Conservation (phyloP, 2,329 filamentous ascomycete genomes). For the Diaporthe longicolla region DNA sequence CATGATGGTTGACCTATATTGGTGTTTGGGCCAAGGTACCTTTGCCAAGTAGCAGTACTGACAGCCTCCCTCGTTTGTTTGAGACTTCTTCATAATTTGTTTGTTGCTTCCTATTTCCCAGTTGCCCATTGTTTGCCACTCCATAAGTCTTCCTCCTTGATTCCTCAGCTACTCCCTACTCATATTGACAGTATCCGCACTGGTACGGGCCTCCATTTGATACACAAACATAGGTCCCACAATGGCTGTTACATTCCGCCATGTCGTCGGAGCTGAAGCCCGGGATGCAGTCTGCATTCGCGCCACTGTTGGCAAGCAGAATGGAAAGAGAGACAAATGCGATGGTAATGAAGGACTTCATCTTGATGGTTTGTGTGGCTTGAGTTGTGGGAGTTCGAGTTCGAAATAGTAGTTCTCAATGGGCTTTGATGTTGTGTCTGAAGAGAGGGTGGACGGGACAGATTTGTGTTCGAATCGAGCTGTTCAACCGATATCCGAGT, state of each 20-base stretch:
- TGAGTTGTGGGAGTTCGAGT: background rate
- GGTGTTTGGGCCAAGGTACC: too few species aligned
- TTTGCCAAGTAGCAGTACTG: too few species aligned
- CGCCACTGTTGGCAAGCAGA: constrained; percentile 24
- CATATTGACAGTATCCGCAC: constrained; percentile 17
- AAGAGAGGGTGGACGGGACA: background rate
- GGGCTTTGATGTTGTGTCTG: background rate
- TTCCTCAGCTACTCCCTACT: too few species aligned
- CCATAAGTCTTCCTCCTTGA: background rate
- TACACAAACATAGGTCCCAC: constrained; percentile 30
- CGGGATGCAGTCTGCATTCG: constrained; percentile 28
- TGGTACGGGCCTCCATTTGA: constrained; percentile 23
- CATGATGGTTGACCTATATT: too few species aligned
- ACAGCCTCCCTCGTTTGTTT: too few species aligned
- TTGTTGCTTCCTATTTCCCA: too few species aligned
- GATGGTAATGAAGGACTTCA: constrained; percentile 24
- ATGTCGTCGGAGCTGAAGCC: constrained; percentile 11
- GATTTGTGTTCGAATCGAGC: background rate
- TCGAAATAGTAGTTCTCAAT: background rate
- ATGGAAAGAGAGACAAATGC: constrained; percentile 20
- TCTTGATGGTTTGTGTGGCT: background rate
- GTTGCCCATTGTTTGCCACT: background rate
- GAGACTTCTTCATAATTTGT: too few species aligned
- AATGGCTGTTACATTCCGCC: constrained; percentile 25
- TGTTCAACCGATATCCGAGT: background rate